Conservation (phyloP, 2,329 filamentous ascomycete genomes). For the Chalaropsis thielavioides region DNA sequence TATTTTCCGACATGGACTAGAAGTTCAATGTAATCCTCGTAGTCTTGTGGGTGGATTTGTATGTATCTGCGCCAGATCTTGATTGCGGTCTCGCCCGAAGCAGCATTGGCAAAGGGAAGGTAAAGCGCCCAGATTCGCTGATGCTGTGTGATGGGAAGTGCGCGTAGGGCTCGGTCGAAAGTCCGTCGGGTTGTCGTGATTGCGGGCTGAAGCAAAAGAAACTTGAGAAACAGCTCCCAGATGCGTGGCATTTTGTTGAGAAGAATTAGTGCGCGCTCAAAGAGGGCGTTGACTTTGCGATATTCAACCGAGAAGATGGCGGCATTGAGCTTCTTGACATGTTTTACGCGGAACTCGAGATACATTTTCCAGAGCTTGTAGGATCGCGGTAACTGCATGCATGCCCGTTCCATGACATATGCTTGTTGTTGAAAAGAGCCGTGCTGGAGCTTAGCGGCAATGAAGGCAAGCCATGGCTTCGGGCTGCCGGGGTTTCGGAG, state of each 20-base stretch:
- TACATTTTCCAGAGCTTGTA: constrained; percentile 99
- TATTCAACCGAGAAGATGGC: constrained; percentile 67
- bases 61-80: constrained; percentile 93
- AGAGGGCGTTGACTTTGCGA: constrained; percentile 85
- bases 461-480: constrained; percentile 91
- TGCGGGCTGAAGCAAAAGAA: constrained; percentile 80
- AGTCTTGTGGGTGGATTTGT: constrained; percentile 90
- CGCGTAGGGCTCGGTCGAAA: constrained; percentile 83
- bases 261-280: constrained; percentile 80
- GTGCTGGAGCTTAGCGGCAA: constrained; percentile 78
- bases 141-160: constrained; percentile 86
- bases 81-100: constrained; percentile 76
- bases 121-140: constrained; percentile 91
- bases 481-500: constrained; percentile 70
- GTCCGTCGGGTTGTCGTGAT: constrained; percentile 73
- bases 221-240: constrained; percentile 94
- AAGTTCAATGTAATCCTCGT: constrained; percentile 88
- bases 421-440: constrained; percentile 76
- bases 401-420: constrained; percentile 77
- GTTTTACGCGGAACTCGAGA: constrained; percentile 67
- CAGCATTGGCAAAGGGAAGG: constrained; percentile 78
- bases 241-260: constrained; percentile 98
- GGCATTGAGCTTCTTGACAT: constrained; percentile 70
- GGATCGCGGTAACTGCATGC: constrained; percentile 74
- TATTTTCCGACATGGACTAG: constrained; percentile 68